Percentiles rank a stretch among this genome's conserved stretches.
These are phyloP conservation scores for Globisporangium iwayamae DNA, from an alignment of 352 stramenopile genomes.

Conservation along the genomic window DNA sequence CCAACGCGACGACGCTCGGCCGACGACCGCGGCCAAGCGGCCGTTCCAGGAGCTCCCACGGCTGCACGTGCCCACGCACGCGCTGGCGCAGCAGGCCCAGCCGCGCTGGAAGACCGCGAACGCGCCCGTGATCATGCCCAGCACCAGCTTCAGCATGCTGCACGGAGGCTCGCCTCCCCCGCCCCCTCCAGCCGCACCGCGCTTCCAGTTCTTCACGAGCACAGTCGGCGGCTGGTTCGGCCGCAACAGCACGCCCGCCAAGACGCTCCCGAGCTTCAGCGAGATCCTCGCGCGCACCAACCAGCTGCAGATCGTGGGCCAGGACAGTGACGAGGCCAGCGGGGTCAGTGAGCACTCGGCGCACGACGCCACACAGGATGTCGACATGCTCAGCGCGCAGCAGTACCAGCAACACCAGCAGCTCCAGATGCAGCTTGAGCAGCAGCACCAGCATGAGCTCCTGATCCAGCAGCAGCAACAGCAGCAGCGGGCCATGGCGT, in stretches of 20 bases:
- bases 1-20: background rate
- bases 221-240: constrained; percentile 17
- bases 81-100: constrained; percentile 46
- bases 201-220: constrained; percentile 18
- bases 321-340: background rate
- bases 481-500: background rate
- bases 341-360: background rate
- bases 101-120: constrained; percentile 44
- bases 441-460: constrained; percentile 10
- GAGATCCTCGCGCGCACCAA: constrained; percentile 66
- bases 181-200: constrained; percentile 20
- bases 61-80: constrained; percentile 57
- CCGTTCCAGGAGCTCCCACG: constrained; percentile 65
- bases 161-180: constrained; percentile 11
- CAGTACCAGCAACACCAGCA: constrained; percentile 13
- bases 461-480: constrained; percentile 4
- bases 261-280: constrained; percentile 54
- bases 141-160: constrained; percentile 15
- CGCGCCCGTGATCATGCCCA: constrained; percentile 26
- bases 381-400: constrained; percentile 20
- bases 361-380: constrained; percentile 16
- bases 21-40: constrained; percentile 11
- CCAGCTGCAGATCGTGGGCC: constrained; percentile 55
- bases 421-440: background rate
- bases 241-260: constrained; percentile 20